Percentiles rank a stretch among this genome's conserved stretches.
Evolutionary conservation across 495 filamentous ascomycete species (phyloP).

Genomic region (Baudoinia panamericana): DNA sequence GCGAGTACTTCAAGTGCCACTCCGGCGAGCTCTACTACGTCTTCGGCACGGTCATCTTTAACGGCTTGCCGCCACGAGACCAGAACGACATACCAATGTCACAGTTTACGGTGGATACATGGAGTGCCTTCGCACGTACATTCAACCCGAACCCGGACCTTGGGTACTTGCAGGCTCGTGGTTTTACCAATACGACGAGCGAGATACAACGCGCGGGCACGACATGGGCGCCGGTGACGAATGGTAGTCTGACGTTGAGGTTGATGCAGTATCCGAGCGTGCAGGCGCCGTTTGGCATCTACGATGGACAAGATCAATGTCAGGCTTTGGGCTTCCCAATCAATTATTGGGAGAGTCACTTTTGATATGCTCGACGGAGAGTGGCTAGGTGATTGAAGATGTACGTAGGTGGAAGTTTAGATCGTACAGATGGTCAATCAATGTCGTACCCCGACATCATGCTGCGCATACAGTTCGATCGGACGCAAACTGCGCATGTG

Average conservation of each 20-base stretch:
- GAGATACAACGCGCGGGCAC: constrained; percentile 3
- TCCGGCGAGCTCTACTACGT: constrained; percentile 38
- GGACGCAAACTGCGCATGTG: too few species aligned
- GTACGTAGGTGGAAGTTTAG: too few species aligned
- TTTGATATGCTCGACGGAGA: too few species aligned
- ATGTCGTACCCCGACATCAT: too few species aligned
- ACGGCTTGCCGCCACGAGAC: constrained; percentile 21
- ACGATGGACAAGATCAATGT: constrained; percentile 7
- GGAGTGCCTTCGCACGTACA: constrained; percentile 22
- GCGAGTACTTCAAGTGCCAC: constrained; percentile 37
- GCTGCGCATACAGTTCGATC: too few species aligned
- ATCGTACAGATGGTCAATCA: too few species aligned
- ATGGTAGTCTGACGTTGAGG: constrained; percentile 1
- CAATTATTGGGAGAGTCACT: constrained; percentile 11
- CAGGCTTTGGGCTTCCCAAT: constrained; percentile 7
- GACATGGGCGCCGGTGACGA: constrained; percentile 1
- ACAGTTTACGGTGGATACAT: constrained; percentile 24
- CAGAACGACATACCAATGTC: constrained; percentile 25
- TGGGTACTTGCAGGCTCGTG: constrained; percentile 20
- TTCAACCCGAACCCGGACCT: constrained; percentile 20
- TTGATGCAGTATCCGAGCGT: constrained; percentile 8
- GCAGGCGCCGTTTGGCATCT: constrained; percentile 4
- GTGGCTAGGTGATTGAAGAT: too few species aligned
- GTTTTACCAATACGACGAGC: constrained; percentile 21
- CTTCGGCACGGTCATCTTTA: constrained; percentile 26